Conservation (phyloP, 306 rosid species). For the Arachis hypogaea region DNA sequence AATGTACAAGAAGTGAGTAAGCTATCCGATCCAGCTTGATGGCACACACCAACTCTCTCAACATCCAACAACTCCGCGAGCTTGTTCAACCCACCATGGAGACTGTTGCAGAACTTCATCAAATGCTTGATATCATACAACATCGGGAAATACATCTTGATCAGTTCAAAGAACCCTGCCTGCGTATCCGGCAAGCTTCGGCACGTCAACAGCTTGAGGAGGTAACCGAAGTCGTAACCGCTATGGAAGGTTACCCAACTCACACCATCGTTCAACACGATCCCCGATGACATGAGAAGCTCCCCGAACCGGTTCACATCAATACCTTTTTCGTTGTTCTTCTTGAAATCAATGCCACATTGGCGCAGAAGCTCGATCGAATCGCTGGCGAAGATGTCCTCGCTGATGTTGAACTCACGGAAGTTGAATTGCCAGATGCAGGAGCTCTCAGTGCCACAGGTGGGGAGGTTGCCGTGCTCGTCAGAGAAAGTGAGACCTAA, state of each 20-base stretch:
- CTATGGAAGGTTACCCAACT: constrained; percentile 55
- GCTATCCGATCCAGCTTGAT: constrained; percentile 61
- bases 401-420: constrained; percentile 48
- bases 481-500: constrained; percentile 88
- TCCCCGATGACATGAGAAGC: constrained; percentile 55
- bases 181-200: constrained; percentile 47
- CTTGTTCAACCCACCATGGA: constrained; percentile 56
- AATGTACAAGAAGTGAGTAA: constrained; percentile 54
- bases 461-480: constrained; percentile 73
- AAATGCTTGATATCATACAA: constrained; percentile 54
- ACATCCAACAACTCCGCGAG: constrained; percentile 56
- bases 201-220: constrained; percentile 53
- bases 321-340: constrained; percentile 54
- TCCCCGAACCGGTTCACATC: constrained; percentile 57
- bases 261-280: constrained; percentile 43
- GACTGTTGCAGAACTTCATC: constrained; percentile 56
- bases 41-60: constrained; percentile 54
- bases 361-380: constrained; percentile 52
- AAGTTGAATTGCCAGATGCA: constrained; percentile 58
- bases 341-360: constrained; percentile 53
- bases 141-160: constrained; percentile 48
- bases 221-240: constrained; percentile 54
- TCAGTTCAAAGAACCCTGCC: constrained; percentile 45
- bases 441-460: constrained; percentile 57
- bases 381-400: constrained; percentile 52